Evolutionary conservation across 306 rosid species (phyloP).

Genomic region (Lagenaria siceraria): DNA sequence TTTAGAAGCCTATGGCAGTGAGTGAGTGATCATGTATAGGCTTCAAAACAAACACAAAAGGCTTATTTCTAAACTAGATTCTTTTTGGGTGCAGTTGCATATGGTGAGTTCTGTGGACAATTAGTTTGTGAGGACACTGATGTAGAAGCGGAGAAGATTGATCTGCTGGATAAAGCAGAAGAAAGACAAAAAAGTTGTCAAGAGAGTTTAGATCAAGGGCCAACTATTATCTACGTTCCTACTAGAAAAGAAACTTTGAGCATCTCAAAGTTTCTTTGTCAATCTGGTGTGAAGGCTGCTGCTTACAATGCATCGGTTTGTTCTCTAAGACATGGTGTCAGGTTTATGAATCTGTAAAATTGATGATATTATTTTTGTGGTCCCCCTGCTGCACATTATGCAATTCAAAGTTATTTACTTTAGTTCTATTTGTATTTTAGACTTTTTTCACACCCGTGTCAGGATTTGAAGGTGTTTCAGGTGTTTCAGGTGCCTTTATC

Average conservation of each 20-base stretch:
- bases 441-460: background rate
- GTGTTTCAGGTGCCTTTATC: conserved; percentile 1
- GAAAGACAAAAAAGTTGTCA: conserved; percentile 27
- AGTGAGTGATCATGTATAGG: background rate
- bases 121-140: conserved; percentile 24
- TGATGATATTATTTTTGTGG: too few relatives aligned
- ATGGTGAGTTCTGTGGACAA: conserved; percentile 51
- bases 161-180: conserved; percentile 33
- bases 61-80: background rate
- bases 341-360: background rate
- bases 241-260: conserved; percentile 71
- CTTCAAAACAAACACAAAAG: background rate
- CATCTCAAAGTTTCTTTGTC: conserved; percentile 52
- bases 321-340: background rate
- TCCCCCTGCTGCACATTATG: too few relatives aligned
- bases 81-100: conserved; percentile 33
- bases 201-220: conserved; percentile 51
- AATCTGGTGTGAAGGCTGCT: conserved; percentile 77
- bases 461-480: background rate
- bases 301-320: conserved; percentile 82
- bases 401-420: background rate
- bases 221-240: conserved; percentile 71
- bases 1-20: background rate
- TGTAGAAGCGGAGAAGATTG: conserved; percentile 11
- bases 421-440: background rate